Evolutionary conservation across 2,329 filamentous ascomycete genomes (phyloP).

Genomic region (Diaporthe caulivora): DNA sequence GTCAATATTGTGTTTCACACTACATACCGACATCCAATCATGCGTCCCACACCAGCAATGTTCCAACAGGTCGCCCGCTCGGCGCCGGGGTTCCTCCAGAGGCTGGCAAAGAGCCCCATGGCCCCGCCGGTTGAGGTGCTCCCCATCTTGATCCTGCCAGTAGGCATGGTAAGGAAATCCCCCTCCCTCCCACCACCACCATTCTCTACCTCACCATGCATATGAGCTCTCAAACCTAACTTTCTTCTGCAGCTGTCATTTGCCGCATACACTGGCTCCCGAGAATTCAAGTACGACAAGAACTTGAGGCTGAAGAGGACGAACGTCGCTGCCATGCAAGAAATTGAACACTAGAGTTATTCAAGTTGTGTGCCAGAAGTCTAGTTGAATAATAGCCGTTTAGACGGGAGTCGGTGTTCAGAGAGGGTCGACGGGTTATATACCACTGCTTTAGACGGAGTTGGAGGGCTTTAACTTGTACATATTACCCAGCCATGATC

Average conservation of each 20-base stretch:
- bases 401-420: neutral
- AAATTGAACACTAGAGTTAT: neutral
- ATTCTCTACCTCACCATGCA: too few relatives aligned
- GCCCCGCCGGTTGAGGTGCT: conserved; percentile 36
- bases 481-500: neutral
- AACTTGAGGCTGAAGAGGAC: conserved; percentile 37
- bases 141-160: conserved; percentile 35
- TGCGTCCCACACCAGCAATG: conserved; percentile 38
- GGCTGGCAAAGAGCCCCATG: conserved; percentile 37
- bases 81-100: conserved; percentile 30
- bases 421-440: neutral
- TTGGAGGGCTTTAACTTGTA: neutral
- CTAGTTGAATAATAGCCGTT: neutral
- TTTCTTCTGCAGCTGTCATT: conserved; percentile 18
- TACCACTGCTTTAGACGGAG: conserved; percentile 27
- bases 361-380: too few relatives aligned
- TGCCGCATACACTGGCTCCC: conserved; percentile 34
- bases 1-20: neutral
- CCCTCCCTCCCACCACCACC: too few relatives aligned
- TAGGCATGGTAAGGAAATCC: conserved; percentile 35
- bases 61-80: conserved; percentile 32
- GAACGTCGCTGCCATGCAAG: conserved; percentile 30
- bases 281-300: conserved; percentile 37
- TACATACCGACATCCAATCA: neutral
- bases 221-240: too few relatives aligned